Conservation (phyloP, 2,329 filamentous ascomycete species). For the Tolypocladium endophyticum region DNA sequence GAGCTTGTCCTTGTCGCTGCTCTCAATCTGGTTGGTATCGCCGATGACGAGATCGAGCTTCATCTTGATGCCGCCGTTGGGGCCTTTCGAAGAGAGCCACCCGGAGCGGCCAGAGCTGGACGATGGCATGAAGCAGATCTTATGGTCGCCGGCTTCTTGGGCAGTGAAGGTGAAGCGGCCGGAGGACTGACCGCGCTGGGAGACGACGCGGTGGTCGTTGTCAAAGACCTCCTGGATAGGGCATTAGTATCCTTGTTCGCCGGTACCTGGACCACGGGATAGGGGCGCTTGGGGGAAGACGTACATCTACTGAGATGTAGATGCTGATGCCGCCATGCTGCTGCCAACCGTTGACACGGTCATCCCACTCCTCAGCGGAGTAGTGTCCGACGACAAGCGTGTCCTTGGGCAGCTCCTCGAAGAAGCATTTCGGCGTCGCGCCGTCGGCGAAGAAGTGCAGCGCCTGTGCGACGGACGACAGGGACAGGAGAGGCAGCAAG, state of each 20-base stretch:
- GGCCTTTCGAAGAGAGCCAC: slow-evolving; percentile 58
- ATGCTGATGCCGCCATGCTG: slow-evolving; percentile 69
- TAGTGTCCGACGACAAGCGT: slow-evolving; percentile 93
- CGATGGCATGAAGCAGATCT: slow-evolving; percentile 83
- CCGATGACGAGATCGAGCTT: slow-evolving; percentile 87
- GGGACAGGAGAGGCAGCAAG: slow-evolving; percentile 54
- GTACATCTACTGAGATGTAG: slow-evolving; percentile 80
- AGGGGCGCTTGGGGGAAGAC: slow-evolving; percentile 13
- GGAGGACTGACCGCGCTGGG: slow-evolving; percentile 62
- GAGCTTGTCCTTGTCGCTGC: slow-evolving; percentile 86
- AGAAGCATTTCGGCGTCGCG: slow-evolving; percentile 84
- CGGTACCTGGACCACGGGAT: background rate
- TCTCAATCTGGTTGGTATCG: slow-evolving; percentile 88
- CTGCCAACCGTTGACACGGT: slow-evolving; percentile 55
- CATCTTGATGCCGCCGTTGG: slow-evolving; percentile 71
- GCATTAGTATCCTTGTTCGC: background rate
- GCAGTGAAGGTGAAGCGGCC: slow-evolving; percentile 95
- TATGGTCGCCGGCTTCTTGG: slow-evolving; percentile 89
- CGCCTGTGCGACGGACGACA: slow-evolving; percentile 60
- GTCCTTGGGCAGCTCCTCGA: slow-evolving; percentile 94
- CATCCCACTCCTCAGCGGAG: slow-evolving; percentile 74
- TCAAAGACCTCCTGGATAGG: slow-evolving; percentile 76
- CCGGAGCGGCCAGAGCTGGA: slow-evolving; percentile 58
- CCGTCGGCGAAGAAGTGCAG: slow-evolving; percentile 96
- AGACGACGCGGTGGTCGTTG: slow-evolving; percentile 93